Evolutionary conservation across 1,284 basidiomycete genomes (phyloP), one percentile per base, ranked within the genome.

Genomic region (Boletus coffeatus): DNA sequence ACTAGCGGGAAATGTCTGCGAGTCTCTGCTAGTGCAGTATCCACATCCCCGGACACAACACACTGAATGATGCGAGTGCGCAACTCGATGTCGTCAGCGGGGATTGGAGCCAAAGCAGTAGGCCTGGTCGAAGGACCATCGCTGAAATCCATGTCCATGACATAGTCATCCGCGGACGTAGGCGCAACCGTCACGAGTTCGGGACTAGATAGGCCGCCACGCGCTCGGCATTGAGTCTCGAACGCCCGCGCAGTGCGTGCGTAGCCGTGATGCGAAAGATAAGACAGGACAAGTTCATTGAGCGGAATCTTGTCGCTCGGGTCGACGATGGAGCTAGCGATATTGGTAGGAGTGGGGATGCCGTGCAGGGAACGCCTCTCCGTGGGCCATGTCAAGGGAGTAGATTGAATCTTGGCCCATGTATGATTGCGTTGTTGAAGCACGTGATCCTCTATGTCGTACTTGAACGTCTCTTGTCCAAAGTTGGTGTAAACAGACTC

Each of bases 401-500:
- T 85, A 36, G 74, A 75, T 68, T 88, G 81, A 58, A 92, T 88
- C 59, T 79, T 81, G 11, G 76, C 75, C 90, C 90, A 92, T 2
- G 83, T 82, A 10, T 73, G 74, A 63, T 85, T 83, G 59, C 84
- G 82, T 67, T 83, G 83, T 64, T 87, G 84, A 66, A 86, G 83
- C 34, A 91, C 89, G 70, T 94, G 85, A 60, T 86, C 83, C 62
- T 92, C 89, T 71, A 98, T 96, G 73, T 96, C 93, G 73, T 86
- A 97, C 69, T 79, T 82, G 83, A 97, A 98, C 2, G 87, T 83
- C 16, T 88, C 85, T 64, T 90, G 88, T 7, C 92, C 92, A 73
- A 97, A 95, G 77, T 97, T 96, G 70, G 88, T 88, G 56, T 85
- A 84, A 56, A 94, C 78, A 21, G 83, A 79, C 74, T 95, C 93